Evolutionary conservation across 768 basidiomycete genomes (phyloP).

Genomic region (Pleurotus eryngii): DNA sequence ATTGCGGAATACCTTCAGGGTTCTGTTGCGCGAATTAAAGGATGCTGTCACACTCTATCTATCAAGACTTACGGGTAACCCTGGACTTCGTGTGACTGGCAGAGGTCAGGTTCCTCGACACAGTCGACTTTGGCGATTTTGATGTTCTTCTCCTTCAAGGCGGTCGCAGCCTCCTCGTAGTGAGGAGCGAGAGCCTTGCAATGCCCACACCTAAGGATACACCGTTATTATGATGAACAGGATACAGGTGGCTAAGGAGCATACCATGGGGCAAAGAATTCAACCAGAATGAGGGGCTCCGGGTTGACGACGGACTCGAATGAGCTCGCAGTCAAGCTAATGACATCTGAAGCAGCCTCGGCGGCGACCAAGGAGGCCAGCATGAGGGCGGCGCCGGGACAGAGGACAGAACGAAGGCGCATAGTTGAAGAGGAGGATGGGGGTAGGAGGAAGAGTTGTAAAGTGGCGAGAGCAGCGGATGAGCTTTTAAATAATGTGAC

Average conservation of each 20-base stretch:
- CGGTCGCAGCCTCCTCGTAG: constrained; percentile 91
- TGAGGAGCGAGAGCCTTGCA: constrained; percentile 95
- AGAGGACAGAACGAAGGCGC: constrained; percentile 59
- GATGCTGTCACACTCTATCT: too few relatives aligned
- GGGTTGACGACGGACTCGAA: constrained; percentile 65
- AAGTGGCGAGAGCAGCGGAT: not conserved
- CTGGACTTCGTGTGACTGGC: constrained; percentile 81
- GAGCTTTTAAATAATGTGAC: constrained; percentile 7
- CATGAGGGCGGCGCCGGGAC: constrained; percentile 46
- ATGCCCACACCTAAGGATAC: constrained; percentile 77
- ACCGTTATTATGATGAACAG: not conserved
- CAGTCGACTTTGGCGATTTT: constrained; percentile 97
- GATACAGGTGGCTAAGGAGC: not conserved
- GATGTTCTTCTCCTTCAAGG: constrained; percentile 86
- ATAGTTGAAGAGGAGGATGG: constrained; percentile 34
- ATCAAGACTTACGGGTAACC: constrained; percentile 82
- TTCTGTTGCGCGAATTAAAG: constrained; percentile 39
- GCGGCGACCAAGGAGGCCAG: constrained; percentile 50
- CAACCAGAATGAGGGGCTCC: constrained; percentile 81
- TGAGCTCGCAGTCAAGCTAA: constrained; percentile 64
- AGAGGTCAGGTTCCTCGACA: constrained; percentile 90
- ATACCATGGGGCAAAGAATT: constrained; percentile 93
- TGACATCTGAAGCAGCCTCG: constrained; percentile 73
- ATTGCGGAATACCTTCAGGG: constrained; percentile 87
- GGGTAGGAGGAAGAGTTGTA: constrained; percentile 1